phyloP scores from a whole-genome alignment of 148 eudicot species.

The Arctostaphylos glauca region DNA sequence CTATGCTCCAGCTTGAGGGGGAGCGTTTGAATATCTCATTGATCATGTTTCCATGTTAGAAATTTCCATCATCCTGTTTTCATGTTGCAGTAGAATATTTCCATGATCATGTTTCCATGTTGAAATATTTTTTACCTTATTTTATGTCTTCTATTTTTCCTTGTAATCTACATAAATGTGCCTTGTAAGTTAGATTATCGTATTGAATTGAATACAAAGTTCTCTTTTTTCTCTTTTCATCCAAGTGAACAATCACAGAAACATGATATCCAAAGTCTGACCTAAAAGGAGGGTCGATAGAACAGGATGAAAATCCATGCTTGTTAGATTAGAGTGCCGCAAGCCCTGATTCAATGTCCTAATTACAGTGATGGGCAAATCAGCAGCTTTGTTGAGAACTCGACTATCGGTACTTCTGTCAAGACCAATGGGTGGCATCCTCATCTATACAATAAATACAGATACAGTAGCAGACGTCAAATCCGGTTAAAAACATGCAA shows the following conservation, averaged over 20 bases:
- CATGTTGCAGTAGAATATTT: no score
- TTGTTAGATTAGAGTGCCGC: slow-evolving; percentile 15
- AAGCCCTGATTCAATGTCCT: slow-evolving; percentile 57
- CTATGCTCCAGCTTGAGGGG: no score
- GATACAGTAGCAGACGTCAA: background rate
- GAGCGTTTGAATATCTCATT: no score
- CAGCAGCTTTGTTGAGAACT: slow-evolving; percentile 42
- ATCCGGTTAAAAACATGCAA: background rate
- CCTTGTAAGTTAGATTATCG: no score
- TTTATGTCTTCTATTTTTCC: no score
- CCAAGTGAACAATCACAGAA: background rate
- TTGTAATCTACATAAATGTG: no score
- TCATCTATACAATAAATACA: background rate
- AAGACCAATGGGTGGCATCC: background rate
- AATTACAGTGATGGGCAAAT: slow-evolving; percentile 51
- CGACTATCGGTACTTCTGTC: slow-evolving; percentile 16
- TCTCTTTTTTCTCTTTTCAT: no score
- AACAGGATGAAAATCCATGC: slow-evolving; percentile 27
- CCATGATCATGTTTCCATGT: no score
- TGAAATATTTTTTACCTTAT: no score
- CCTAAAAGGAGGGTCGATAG: slow-evolving; percentile 53
- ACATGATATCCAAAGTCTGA: slow-evolving; percentile 9
- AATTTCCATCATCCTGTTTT: no score
- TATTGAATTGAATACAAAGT: no score
- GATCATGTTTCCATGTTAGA: no score